Percentiles rank a stretch among this genome's conserved stretches.
Conservation (phyloP, 352 stramenopile genomes). For the Phytophthora idaei region DNA sequence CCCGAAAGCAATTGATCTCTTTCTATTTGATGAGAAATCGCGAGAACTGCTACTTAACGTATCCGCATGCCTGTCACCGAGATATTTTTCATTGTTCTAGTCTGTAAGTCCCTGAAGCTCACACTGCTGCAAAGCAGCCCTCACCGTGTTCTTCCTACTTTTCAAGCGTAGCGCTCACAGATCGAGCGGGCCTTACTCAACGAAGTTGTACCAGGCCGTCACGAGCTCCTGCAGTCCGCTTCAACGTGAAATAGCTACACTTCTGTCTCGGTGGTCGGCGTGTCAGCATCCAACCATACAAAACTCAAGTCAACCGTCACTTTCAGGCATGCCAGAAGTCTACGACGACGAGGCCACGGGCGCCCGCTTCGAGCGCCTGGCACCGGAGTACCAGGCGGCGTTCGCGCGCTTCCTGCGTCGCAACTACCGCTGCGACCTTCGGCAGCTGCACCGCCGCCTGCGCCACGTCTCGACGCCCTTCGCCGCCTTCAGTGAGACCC, state of each 20-base stretch:
- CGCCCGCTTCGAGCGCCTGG: constrained; percentile 37
- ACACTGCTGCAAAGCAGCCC: no score
- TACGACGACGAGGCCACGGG: constrained; percentile 35
- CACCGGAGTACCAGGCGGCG: constrained; percentile 37
- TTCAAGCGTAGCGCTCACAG: no score
- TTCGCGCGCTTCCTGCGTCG: constrained; percentile 39
- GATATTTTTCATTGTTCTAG: no score
- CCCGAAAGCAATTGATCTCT: no score
- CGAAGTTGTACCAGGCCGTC: no score
- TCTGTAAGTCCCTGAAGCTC: no score
- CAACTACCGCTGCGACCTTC: constrained; percentile 27
- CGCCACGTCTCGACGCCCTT: constrained; percentile 8
- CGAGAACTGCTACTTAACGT: no score
- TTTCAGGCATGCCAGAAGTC: neutral
- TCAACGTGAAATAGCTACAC: neutral
- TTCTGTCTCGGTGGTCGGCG: neutral
- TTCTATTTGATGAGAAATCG: no score
- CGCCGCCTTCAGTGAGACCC: neutral
- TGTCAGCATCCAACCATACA: constrained; percentile 3
- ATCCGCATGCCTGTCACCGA: no score
- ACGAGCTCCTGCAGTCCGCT: no score
- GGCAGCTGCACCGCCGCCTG: constrained; percentile 23
- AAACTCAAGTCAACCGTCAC: constrained; percentile 4
- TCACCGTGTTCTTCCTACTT: no score
- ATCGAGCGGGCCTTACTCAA: no score